Conservation (phyloP, 2,329 filamentous ascomycete genomes). For the Curvularia verruculosa region DNA sequence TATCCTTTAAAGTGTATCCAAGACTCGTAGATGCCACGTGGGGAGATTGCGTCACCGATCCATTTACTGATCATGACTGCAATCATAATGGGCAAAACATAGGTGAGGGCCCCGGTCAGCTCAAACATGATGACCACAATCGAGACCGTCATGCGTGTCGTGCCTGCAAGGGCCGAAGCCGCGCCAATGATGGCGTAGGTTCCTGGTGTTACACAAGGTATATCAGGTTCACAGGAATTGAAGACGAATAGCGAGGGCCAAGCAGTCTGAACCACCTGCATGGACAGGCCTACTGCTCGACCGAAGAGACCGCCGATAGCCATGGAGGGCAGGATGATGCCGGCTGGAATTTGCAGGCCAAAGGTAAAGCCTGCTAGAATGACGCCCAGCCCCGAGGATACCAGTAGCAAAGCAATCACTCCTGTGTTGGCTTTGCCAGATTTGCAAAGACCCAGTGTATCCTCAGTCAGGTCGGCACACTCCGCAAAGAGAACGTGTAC, state of each 20-base stretch:
- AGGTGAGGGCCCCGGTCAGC: slow-evolving; percentile 91
- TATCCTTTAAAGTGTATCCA: slow-evolving; percentile 98
- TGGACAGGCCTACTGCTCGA: slow-evolving; percentile 83
- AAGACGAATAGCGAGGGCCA: slow-evolving; percentile 81
- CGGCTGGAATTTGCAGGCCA: slow-evolving; percentile 90
- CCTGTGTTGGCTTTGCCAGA: slow-evolving; percentile 80
- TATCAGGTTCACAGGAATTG: slow-evolving; percentile 79
- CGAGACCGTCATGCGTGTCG: slow-evolving; percentile 95
- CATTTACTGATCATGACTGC: slow-evolving; percentile 98
- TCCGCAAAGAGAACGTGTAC: slow-evolving; percentile 92
- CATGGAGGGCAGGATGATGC: slow-evolving; percentile 95
- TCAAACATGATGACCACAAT: slow-evolving; percentile 99
- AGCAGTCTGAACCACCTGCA: slow-evolving; percentile 84
- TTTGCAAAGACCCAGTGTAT: slow-evolving; percentile 89
- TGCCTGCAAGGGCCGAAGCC: slow-evolving; percentile 89
- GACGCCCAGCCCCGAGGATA: slow-evolving; percentile 84
- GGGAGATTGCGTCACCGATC: slow-evolving; percentile 94
- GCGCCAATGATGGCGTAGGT: slow-evolving; percentile 97
- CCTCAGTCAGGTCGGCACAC: slow-evolving; percentile 80
- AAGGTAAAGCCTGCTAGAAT: slow-evolving; percentile 87
- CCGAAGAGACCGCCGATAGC: slow-evolving; percentile 91
- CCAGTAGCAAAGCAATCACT: slow-evolving; percentile 80
- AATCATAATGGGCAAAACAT: slow-evolving; percentile 98
- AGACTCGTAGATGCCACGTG: slow-evolving; percentile 92
- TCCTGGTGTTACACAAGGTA: slow-evolving; percentile 87